These are phyloP conservation scores for Aspergillus pseudoterreus DNA, from an alignment of 2,329 filamentous ascomycete genomes.

Conservation along the genomic window DNA sequence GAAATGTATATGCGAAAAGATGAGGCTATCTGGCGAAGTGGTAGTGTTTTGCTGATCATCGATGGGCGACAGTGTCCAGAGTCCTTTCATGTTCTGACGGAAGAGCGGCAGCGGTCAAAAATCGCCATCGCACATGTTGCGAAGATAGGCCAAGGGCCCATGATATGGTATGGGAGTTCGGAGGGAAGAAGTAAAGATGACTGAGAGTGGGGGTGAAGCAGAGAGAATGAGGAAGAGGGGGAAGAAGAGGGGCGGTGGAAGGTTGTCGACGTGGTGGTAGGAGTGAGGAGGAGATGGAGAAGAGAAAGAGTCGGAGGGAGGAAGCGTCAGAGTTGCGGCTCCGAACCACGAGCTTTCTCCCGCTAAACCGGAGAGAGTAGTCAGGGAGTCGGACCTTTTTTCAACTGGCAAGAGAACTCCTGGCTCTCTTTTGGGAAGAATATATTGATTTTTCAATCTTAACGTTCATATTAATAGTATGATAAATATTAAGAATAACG, in stretches of 20 bases:
- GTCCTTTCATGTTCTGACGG: constrained; percentile 22
- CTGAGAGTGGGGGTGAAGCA: not conserved
- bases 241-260: not conserved
- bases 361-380: constrained; percentile 13
- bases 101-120: constrained; percentile 17
- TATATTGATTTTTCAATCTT: too few species aligned
- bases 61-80: constrained; percentile 17
- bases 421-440: too few species aligned
- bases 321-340: constrained; percentile 13
- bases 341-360: constrained; percentile 4
- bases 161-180: constrained; percentile 2
- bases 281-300: constrained; percentile 1
- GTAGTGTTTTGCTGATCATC: constrained; percentile 8
- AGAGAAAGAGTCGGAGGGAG: constrained; percentile 6
- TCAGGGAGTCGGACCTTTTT: too few species aligned
- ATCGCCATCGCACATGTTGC: constrained; percentile 21
- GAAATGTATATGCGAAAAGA: not conserved
- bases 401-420: too few species aligned
- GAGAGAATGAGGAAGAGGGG: constrained; percentile 1
- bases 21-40: constrained; percentile 4
- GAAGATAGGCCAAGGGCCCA: constrained; percentile 11
- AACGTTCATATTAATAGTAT: not conserved
- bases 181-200: not conserved
- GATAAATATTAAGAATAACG: not conserved
- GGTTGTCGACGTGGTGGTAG: constrained; percentile 3